phyloP scores from a whole-genome alignment of 2,329 filamentous ascomycete species.

The Neofusicoccum cordaticola region DNA sequence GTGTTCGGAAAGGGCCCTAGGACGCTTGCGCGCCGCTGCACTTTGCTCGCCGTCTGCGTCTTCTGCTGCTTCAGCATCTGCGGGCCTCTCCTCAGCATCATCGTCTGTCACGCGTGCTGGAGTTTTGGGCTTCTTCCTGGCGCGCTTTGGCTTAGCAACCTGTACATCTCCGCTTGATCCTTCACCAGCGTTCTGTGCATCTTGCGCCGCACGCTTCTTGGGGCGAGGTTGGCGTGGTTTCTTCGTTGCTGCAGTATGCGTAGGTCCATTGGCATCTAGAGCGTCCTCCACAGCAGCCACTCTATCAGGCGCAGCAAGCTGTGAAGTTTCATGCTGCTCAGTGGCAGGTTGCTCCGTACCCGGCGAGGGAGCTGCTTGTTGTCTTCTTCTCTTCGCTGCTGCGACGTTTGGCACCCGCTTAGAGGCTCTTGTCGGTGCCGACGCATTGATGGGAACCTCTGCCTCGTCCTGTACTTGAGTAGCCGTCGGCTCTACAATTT shows the following conservation, averaged over 20 bases:
- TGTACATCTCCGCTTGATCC: background rate
- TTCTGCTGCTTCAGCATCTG: background rate
- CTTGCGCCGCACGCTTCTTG: constrained; percentile 5
- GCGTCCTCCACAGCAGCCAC: background rate
- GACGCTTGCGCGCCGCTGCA: background rate
- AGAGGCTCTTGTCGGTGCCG: background rate
- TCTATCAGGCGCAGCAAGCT: background rate
- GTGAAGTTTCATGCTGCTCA: background rate
- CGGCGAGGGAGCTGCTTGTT: background rate
- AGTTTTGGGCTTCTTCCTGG: background rate
- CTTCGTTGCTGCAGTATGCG: constrained; percentile 19
- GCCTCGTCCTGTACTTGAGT: background rate
- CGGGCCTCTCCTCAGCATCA: background rate
- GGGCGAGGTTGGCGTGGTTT: constrained; percentile 31
- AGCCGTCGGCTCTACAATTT: background rate
- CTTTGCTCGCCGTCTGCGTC: background rate
- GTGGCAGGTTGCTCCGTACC: background rate
- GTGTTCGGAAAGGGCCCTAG: background rate
- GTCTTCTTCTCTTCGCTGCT: background rate
- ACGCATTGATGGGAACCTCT: background rate
- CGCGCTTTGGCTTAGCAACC: constrained; percentile 4
- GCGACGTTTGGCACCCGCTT: background rate
- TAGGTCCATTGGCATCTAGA: background rate
- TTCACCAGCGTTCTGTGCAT: background rate
- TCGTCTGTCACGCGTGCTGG: background rate